Evolutionary conservation across 345 rosid species (phyloP), one percentile per base, ranked within the genome.

Genomic region (Lumnitzera littorea): DNA sequence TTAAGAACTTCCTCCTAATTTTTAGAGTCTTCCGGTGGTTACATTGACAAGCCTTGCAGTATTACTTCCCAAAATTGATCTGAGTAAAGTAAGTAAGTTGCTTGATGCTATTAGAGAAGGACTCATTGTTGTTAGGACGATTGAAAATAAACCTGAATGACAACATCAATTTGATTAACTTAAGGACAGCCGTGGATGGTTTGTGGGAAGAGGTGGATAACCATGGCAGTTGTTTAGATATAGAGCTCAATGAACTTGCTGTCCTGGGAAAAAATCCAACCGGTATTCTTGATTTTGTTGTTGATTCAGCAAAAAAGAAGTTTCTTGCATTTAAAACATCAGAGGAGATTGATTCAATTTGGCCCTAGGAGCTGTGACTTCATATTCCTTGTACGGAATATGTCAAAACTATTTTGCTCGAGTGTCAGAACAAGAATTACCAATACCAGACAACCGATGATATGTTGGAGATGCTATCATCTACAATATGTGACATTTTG

Each of bases 351-450:
- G 43, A 36, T 20, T 77, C 87, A n/a, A 74, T 67, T 16, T 92
- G 98, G 98, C 94, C 94, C 31, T 74, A 60, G 82, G 75, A 67
- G 74, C 73, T 41, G 57, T 84, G 71, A 90, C 96, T 10, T 91
- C 96, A 10, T 77, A 89, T 70, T 87, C 94, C 71, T 85, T 89
- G 96, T 85, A 89, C 53, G 62, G 90, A 70, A 73, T 85, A 62
- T 78, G 85, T 68, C 75, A 20, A 76, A 70, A 81, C 90, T 50
- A 69, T 85, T 56, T 71, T 89, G 62, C 77, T 70, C 11, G 63
- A 60, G 9, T 62, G 70, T 62, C 61, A n/a, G 63, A 50, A 31
- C 2, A 12, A 70, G 48, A 58, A 69, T 62, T 54, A 67, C 29
- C 71, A 66, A 48, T 66, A 61, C n/a, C 51, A 16, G 60, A 73